Evolutionary conservation across 1,139 yeast species (phyloP).

Genomic region (Candida tropicalis): DNA sequence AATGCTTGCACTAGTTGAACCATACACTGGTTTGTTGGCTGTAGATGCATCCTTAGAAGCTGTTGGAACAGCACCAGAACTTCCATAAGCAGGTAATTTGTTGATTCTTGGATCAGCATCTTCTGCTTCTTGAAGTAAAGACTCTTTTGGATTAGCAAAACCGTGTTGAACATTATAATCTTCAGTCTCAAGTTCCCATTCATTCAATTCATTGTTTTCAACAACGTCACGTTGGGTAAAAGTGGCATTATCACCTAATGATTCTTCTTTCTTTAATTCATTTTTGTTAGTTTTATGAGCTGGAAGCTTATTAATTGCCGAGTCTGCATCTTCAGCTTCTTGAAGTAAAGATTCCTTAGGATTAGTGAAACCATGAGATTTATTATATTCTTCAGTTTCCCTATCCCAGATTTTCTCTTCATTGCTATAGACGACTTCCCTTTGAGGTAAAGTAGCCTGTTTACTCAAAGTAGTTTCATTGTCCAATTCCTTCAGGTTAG

Average conservation of each 20-base stretch:
- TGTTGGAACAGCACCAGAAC: background rate
- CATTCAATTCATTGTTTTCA: conserved; percentile 12
- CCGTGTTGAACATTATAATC: conserved; percentile 34
- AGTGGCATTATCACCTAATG: background rate
- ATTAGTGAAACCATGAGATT: conserved; percentile 27
- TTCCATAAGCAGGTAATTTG: conserved; percentile 19
- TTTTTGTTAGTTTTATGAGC: conserved; percentile 3
- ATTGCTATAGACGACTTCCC: conserved; percentile 12
- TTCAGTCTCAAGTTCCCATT: conserved; percentile 27
- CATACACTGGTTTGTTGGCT: background rate
- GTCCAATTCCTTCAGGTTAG: conserved; percentile 9
- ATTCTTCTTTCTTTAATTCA: background rate
- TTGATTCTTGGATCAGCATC: conserved; percentile 24
- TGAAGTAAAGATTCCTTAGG: conserved; percentile 17
- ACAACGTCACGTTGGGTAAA: conserved; percentile 5
- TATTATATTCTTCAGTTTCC: conserved; percentile 30
- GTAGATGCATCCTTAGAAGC: background rate
- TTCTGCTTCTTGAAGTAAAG: conserved; percentile 34
- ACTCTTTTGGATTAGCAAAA: conserved; percentile 24
- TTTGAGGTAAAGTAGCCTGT: conserved; percentile 8
- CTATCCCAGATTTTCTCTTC: conserved; percentile 20
- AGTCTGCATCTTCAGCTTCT: conserved; percentile 7
- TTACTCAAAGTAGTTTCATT: conserved; percentile 7
- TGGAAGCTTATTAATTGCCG: conserved; percentile 7
- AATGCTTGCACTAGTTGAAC: background rate